Evolutionary conservation across 768 basidiomycete genomes (phyloP), one percentile per base, ranked within the genome.

Genomic region (Phanerochaete carnosa): DNA sequence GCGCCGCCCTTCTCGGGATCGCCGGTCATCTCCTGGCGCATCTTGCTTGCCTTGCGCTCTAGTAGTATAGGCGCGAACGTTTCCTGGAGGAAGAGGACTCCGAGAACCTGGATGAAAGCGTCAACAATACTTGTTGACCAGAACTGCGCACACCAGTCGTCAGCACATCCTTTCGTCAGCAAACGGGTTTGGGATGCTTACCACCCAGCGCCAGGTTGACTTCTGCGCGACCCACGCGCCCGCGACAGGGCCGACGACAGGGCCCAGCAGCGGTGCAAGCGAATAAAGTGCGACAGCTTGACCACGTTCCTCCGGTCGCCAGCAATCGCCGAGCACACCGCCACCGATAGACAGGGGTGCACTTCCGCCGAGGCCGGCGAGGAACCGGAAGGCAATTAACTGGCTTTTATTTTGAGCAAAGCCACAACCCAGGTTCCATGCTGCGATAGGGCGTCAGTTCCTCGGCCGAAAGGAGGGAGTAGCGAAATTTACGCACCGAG

Each of bases 151-250:
- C 3, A 33, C 13, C 12, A 8, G 52, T 30, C 25, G 29, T 22
- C 32, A 30, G 25, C 28, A 7, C 13, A 5, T 16, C 28, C 16
- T 3, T 5, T 28, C 33, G 6, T 23, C 15, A 26, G 4, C 7
- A 32, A 37, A 19, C 1, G 22, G 2, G n/a, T 50, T 29, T 28
- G 13, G 16, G 25, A 28, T 7, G 75, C 83, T 39, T 70, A 83
- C 84, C 50, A 89, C 87, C 89, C 87, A 90, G 69, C 86, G 77
- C 89, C 89, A 91, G 0, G 84, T 85, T 0, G 85, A 80, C 39
- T 73, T 75, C 50, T 89, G 76, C 0, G 85, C 83, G 30, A 92
- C 83, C 78, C 86, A 89, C 28, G 83, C 85, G 5, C 87, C 88
- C 19, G 83, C 81, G 4, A 87, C 72, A 3, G 88, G 88, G 0